Evolutionary conservation across 495 filamentous ascomycete species (phyloP).

Genomic region (Neurospora sublineolata): DNA sequence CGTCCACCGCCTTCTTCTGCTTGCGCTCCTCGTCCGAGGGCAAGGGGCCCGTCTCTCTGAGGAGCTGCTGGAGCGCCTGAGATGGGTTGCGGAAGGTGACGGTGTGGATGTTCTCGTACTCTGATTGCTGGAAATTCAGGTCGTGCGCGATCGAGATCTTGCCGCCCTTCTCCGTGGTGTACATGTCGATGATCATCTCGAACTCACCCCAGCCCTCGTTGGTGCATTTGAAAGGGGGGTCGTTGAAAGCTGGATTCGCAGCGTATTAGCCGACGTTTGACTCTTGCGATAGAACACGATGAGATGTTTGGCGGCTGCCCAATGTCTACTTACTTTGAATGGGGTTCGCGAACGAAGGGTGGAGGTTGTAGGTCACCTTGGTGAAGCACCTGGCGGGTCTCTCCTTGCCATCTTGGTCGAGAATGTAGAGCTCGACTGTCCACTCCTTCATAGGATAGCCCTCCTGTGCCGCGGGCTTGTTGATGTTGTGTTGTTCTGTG

Average conservation of each 20-base stretch:
- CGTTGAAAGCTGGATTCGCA: slow-evolving; percentile 52
- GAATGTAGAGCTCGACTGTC: slow-evolving; percentile 52
- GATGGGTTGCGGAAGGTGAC: slow-evolving; percentile 89
- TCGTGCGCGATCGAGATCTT: slow-evolving; percentile 76
- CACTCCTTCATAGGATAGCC: slow-evolving; percentile 83
- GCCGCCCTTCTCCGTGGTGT: slow-evolving; percentile 72
- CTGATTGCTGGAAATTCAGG: slow-evolving; percentile 72
- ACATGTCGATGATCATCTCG: slow-evolving; percentile 79
- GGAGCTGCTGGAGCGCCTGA: slow-evolving; percentile 56
- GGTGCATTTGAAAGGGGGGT: slow-evolving; percentile 75
- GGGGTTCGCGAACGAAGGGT: slow-evolving; percentile 81
- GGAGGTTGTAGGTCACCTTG: slow-evolving; percentile 81
- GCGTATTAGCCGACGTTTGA: neutral
- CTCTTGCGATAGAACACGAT: neutral
- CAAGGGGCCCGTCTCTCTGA: slow-evolving; percentile 74
- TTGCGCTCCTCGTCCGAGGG: slow-evolving; percentile 59
- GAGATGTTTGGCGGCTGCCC: neutral
- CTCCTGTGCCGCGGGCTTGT: slow-evolving; percentile 64
- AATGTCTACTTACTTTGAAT: slow-evolving; percentile 58
- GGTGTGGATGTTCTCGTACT: slow-evolving; percentile 74
- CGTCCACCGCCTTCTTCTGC: slow-evolving; percentile 43
- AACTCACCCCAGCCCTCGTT: slow-evolving; percentile 99
- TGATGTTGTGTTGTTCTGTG: slow-evolving; percentile 74
- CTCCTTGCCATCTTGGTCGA: slow-evolving; percentile 52
- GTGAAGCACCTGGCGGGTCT: slow-evolving; percentile 76